Percentiles rank a stretch among this genome's conserved stretches.
Evolutionary conservation across 1,284 basidiomycete species (phyloP).

Genomic region (Cutaneotrichosporon cavernicola): DNA sequence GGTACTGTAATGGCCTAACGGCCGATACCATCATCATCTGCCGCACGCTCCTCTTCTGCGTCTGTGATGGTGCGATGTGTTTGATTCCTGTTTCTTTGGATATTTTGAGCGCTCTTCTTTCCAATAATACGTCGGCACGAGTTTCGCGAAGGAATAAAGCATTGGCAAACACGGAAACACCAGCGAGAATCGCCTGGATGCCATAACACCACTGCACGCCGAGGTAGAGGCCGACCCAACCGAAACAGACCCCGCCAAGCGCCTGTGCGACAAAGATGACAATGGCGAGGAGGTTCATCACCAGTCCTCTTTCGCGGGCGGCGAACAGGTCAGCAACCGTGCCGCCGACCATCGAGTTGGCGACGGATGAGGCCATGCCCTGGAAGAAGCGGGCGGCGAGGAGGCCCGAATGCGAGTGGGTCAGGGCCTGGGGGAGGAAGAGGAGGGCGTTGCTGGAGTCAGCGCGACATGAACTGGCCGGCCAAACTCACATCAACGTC

Average conservation of each 20-base stretch:
- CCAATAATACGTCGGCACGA: conserved; percentile 55
- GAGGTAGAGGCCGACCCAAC: conserved; percentile 35
- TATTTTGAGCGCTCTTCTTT: conserved; percentile 47
- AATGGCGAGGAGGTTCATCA: conserved; percentile 54
- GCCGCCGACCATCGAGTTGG: conserved; percentile 49
- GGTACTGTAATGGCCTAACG: conserved; percentile 43
- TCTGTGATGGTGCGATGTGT: conserved; percentile 47
- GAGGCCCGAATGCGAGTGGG: conserved; percentile 40
- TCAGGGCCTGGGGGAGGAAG: conserved; percentile 48
- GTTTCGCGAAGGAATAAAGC: conserved; percentile 50
- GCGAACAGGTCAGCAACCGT: conserved; percentile 51
- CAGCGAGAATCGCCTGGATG: conserved; percentile 37
- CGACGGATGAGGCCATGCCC: conserved; percentile 41
- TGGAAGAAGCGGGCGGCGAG: conserved; percentile 49
- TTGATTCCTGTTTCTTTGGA: conserved; percentile 50
- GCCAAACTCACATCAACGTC: conserved; percentile 36
- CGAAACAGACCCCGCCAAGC: conserved; percentile 26
- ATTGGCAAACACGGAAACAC: conserved; percentile 38
- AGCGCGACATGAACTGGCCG: neutral
- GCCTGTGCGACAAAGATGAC: conserved; percentile 50
- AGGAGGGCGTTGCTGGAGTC: conserved; percentile 32
- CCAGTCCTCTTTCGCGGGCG: conserved; percentile 48
- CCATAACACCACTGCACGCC: conserved; percentile 41
- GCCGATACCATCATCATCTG: conserved; percentile 46
- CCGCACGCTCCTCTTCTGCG: conserved; percentile 43